Conservation (phyloP, 495 filamentous ascomycete species). For the Xylaria sp. region DNA sequence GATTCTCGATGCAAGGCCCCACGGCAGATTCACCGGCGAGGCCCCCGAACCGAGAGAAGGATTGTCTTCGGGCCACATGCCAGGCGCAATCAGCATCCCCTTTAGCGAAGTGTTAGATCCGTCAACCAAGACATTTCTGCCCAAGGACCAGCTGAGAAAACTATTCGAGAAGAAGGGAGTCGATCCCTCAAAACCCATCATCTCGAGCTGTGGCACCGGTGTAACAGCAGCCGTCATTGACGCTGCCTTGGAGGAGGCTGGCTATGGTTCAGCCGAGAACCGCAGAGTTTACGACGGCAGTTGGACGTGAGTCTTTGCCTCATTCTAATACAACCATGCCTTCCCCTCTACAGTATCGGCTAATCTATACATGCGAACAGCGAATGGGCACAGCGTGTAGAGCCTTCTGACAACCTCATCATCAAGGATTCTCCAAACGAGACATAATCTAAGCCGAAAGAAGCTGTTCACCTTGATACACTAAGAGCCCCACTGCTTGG, state of each 20-base stretch:
- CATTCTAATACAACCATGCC: not conserved
- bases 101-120: constrained; percentile 82
- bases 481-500: not conserved
- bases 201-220: constrained; percentile 90
- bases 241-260: constrained; percentile 80
- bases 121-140: constrained; percentile 78
- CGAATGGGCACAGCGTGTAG: constrained; percentile 75
- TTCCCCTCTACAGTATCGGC: not conserved
- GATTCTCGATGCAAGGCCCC: constrained; percentile 86
- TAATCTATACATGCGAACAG: constrained; percentile 44
- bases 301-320: constrained; percentile 80
- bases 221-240: constrained; percentile 95
- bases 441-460: constrained; percentile 6
- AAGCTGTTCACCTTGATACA: not conserved
- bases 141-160: constrained; percentile 71
- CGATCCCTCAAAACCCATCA: constrained; percentile 82
- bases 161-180: constrained; percentile 81
- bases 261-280: constrained; percentile 69
- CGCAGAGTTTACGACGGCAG: constrained; percentile 92
- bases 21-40: constrained; percentile 79
- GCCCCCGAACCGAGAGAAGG: constrained; percentile 88
- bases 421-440: constrained; percentile 46
- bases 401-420: constrained; percentile 61
- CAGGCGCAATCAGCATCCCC: constrained; percentile 83
- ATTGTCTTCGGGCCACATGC: constrained; percentile 90